Percentiles rank a stretch among this genome's conserved stretches.
These are phyloP conservation scores for Zostera marina DNA, from an alignment of 116 monocot genomes.

Conservation along the genomic window DNA sequence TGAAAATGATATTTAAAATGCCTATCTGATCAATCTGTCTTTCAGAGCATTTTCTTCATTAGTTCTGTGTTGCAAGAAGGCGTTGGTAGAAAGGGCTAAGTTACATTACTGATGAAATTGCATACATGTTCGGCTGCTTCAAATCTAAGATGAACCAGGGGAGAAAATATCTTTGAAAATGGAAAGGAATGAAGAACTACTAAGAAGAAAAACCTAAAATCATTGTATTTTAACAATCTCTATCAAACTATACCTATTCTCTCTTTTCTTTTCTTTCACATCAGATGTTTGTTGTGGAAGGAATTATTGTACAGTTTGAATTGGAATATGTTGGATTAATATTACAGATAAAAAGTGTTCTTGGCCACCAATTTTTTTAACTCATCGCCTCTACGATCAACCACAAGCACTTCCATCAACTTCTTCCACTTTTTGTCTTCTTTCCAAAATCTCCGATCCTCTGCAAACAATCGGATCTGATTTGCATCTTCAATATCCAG, in stretches of 20 bases:
- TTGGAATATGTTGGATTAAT: not conserved
- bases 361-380: slow-evolving; percentile 1
- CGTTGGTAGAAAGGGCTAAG: too few relatives aligned
- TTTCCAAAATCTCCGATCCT: not conserved
- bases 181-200: too few relatives aligned
- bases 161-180: too few relatives aligned
- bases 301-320: not conserved
- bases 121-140: too few relatives aligned
- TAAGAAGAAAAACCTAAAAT: too few relatives aligned
- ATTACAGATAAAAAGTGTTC: not conserved
- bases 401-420: not conserved
- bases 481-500: slow-evolving; percentile 5
- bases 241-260: not conserved
- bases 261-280: not conserved
- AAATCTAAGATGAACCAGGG: too few relatives aligned
- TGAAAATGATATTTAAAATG: too few relatives aligned
- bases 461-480: not conserved
- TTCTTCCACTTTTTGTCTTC: not conserved
- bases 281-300: not conserved
- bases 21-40: too few relatives aligned
- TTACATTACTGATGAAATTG: too few relatives aligned
- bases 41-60: too few relatives aligned
- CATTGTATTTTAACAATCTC: too few relatives aligned
- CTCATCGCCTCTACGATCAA: not conserved
- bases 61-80: too few relatives aligned